Conservation (phyloP, 805 yeast species). For the Starmerella powellii region DNA sequence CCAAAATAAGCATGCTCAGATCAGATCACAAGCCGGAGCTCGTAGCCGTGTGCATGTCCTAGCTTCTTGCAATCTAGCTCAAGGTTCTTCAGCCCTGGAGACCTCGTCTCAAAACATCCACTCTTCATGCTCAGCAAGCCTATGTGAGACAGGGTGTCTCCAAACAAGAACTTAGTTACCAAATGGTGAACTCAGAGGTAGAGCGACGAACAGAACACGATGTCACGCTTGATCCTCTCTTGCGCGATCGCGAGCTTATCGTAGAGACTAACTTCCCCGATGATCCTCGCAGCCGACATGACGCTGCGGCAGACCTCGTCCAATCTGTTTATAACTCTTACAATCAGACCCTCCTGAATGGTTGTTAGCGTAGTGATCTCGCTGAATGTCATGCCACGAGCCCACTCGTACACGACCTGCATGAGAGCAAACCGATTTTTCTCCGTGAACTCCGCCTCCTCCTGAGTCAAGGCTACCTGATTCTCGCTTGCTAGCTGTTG, state of each 20-base stretch:
- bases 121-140: too few species aligned
- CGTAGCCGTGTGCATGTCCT: too few species aligned
- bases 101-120: too few species aligned
- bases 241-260: slow-evolving; percentile 85
- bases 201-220: slow-evolving; percentile 91
- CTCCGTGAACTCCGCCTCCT: slow-evolving; percentile 74
- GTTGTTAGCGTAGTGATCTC: slow-evolving; percentile 81
- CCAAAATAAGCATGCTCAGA: too few species aligned
- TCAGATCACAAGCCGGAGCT: too few species aligned
- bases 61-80: too few species aligned
- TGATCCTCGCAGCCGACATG: slow-evolving; percentile 81
- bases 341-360: slow-evolving; percentile 94
- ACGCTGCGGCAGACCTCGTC: slow-evolving; percentile 95
- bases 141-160: too few species aligned
- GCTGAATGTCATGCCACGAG: slow-evolving; percentile 80
- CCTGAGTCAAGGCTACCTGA: slow-evolving; percentile 66
- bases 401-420: slow-evolving; percentile 97
- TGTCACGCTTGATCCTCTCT: slow-evolving; percentile 89
- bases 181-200: slow-evolving; percentile 60
- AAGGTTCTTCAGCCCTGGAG: too few species aligned
- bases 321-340: slow-evolving; percentile 81
- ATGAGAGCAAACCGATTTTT: slow-evolving; percentile 78
- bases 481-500: slow-evolving; percentile 49
- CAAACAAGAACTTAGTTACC: too few species aligned
- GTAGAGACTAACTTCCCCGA: slow-evolving; percentile 86